These are phyloP conservation scores for Sutorius eximius DNA, from an alignment of 1,284 basidiomycete species.

Conservation along the genomic window DNA sequence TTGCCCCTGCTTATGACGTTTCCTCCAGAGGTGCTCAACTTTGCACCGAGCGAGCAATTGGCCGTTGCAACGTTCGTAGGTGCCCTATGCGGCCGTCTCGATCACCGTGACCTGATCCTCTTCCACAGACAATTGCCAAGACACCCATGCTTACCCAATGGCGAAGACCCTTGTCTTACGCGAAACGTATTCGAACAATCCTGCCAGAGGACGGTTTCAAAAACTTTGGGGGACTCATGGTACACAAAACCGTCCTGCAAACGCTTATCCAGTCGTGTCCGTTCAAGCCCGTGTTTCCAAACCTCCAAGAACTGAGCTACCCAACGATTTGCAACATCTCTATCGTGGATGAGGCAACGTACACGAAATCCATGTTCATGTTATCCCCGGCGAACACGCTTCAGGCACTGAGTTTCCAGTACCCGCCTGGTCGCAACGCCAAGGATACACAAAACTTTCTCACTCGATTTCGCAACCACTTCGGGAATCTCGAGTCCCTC, in stretches of 20 bases:
- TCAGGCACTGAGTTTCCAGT: slow-evolving; percentile 20
- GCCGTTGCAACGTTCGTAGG: slow-evolving; percentile 23
- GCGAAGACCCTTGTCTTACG: slow-evolving; percentile 18
- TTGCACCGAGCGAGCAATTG: slow-evolving; percentile 23
- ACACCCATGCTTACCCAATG: slow-evolving; percentile 18
- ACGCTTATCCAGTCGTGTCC: slow-evolving; percentile 25
- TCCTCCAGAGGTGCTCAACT: slow-evolving; percentile 19
- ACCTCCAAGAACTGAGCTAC: slow-evolving; percentile 21
- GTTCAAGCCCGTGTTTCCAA: slow-evolving; percentile 22
- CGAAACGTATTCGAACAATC: slow-evolving; percentile 22
- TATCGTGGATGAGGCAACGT: slow-evolving; percentile 16
- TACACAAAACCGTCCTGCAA: slow-evolving; percentile 25
- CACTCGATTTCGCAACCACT: slow-evolving; percentile 17
- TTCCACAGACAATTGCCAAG: slow-evolving; percentile 13
- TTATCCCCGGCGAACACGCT: slow-evolving; percentile 12
- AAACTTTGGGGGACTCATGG: slow-evolving; percentile 17
- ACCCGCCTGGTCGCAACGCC: slow-evolving; percentile 15
- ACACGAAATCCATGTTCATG: slow-evolving; percentile 20
- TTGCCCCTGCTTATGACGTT: slow-evolving; percentile 21
- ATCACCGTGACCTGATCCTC: not conserved
- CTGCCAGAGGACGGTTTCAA: slow-evolving; percentile 11
- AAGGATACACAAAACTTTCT: slow-evolving; percentile 20
- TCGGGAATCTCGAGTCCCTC: slow-evolving; percentile 13
- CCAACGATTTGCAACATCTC: slow-evolving; percentile 23
- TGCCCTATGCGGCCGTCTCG: not conserved